Conservation (phyloP, 441 rosid genomes). For the Erodium moschatum region DNA sequence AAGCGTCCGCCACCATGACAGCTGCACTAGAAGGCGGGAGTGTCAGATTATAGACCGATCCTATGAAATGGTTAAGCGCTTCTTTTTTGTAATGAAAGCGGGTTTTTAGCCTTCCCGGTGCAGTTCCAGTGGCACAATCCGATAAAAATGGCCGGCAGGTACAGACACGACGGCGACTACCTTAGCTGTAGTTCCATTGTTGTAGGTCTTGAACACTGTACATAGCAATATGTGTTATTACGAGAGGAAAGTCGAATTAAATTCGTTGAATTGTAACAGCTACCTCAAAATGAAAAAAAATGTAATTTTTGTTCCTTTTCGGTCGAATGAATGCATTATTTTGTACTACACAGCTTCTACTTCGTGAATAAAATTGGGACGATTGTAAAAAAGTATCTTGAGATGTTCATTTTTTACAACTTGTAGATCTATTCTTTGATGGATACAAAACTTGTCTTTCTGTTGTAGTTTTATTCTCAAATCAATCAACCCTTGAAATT, state of each 20-base stretch:
- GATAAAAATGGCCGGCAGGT: background rate
- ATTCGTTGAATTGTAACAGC: background rate
- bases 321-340: background rate
- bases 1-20: constrained; percentile 88
- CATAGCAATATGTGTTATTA: constrained; percentile 10
- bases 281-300: background rate
- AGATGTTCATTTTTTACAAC: too few species aligned
- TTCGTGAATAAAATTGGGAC: too few species aligned
- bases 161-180: background rate
- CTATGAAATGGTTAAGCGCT: background rate
- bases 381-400: too few species aligned
- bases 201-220: constrained; percentile 20
- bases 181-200: constrained; percentile 9
- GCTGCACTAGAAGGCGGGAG: constrained; percentile 69
- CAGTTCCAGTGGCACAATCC: background rate
- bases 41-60: constrained; percentile 25
- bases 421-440: too few species aligned
- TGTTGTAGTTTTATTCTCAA: too few species aligned
- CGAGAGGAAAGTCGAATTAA: background rate
- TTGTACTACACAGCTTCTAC: background rate
- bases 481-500: too few species aligned
- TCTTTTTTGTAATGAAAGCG: background rate
- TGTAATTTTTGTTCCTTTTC: background rate
- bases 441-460: too few species aligned
- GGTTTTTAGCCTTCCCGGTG: background rate